Base-by-base conservation (phyloP, 768 basidiomycete genomes). In the Lactarius akahatsu region DNA sequence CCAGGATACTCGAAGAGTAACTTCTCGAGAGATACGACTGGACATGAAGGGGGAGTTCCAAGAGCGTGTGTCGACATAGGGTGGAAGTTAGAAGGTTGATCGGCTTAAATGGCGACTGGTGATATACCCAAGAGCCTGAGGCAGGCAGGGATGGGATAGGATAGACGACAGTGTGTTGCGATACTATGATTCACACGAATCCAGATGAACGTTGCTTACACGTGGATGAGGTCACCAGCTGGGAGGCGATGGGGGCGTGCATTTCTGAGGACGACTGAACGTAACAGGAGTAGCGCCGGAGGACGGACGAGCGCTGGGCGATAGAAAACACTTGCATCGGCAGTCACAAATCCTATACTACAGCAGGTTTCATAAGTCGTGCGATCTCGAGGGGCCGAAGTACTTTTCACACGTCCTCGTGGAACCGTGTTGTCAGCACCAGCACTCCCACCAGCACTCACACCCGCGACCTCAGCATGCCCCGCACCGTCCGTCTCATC, bases 1-100 rank as follows among this genome's bases (percentile, higher is more conserved):
- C 79, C 77, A 26, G 61, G 72, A 57, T 78, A 77, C 69, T 81
- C 73, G 75, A 83, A 80, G 34, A 75, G 74, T 16, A 63, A 18
- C 32, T 57, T 57, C 7, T 63, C 55, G 13, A 47, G 30, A 34
- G 32, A 36, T 34, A 36, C 2, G 36, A 38, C 4, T 16, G 20
- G 13, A n/a, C 30, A 15, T 11, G 55, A 47, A 36, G 56, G 62
- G 9, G 43, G 23, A 0, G n/a, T 23, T 57, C 23, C 56, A 13
- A 43, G 32, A 6, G 15, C 4, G 26, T 26, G n/a, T 18, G 32
- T 57, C 23, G 62, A 63, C 62, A 63, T 63, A 15, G 26, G 26
- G 16, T 52, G 26, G 50, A 52, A 52, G 50, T 13, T 15, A 13
- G 26, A 52, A 15, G 23, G 1, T 2, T 52, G 13, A 23, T 28